Evolutionary conservation across 1,284 basidiomycete species (phyloP).

Genomic region (Leucoagaricus sp.): DNA sequence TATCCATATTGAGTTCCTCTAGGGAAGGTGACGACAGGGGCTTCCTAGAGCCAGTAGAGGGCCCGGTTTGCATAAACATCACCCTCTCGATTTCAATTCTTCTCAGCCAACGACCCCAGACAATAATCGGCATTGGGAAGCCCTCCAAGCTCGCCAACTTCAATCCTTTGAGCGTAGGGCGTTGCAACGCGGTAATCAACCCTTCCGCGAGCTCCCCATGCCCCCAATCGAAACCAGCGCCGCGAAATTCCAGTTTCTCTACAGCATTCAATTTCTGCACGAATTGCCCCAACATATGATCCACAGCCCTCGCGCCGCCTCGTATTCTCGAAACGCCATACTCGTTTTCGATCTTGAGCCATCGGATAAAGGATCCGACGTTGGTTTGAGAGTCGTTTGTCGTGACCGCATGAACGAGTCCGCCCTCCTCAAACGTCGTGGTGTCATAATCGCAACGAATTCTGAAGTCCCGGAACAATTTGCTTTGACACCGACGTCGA

Average conservation of each 20-base stretch:
- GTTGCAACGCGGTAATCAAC: constrained; percentile 3
- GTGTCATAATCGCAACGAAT: constrained; percentile 3
- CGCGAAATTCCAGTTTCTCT: constrained; percentile 9
- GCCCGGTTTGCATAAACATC: background rate
- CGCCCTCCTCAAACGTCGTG: constrained; percentile 5
- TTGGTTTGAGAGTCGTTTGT: background rate
- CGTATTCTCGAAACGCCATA: background rate
- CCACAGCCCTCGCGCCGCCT: constrained; percentile 2
- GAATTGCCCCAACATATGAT: constrained; percentile 5
- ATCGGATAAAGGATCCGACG: background rate
- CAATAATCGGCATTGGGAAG: constrained; percentile 6
- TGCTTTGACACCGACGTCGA: constrained; percentile 3
- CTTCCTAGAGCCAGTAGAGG: background rate
- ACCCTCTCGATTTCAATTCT: constrained; percentile 7
- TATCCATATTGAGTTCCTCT: constrained; percentile 9
- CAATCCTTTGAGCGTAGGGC: constrained; percentile 4
- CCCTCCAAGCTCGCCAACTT: constrained; percentile 1
- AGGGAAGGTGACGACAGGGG: constrained; percentile 4
- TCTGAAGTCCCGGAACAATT: constrained; percentile 1
- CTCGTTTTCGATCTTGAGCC: constrained; percentile 5
- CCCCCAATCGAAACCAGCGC: constrained; percentile 4
- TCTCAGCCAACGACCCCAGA: constrained; percentile 9
- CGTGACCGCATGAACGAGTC: constrained; percentile 6
- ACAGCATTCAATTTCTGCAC: constrained; percentile 4
- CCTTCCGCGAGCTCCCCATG: constrained; percentile 3